phyloP scores from a whole-genome alignment of 2,329 filamentous ascomycete genomes.

The Penicillium corylophilum region DNA sequence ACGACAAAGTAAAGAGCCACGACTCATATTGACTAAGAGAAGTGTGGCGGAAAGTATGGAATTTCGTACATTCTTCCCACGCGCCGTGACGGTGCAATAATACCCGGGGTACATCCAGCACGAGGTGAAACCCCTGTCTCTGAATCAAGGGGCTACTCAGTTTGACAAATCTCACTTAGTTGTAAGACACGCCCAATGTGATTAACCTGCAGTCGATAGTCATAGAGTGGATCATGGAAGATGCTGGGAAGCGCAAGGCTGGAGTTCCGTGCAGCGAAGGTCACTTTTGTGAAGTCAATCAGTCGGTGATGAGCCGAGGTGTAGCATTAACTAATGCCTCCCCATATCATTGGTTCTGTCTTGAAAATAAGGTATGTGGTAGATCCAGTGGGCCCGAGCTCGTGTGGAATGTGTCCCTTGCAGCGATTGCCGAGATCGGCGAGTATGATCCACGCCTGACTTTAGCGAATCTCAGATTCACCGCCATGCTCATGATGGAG shows the following conservation, averaged over 20 bases:
- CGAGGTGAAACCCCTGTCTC: no score
- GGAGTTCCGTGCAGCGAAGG: neutral
- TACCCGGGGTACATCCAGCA: neutral
- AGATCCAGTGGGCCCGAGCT: neutral
- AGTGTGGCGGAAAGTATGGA: neutral
- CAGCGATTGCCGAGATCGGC: neutral
- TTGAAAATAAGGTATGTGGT: neutral
- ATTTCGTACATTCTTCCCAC: neutral
- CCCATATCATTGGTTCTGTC: neutral
- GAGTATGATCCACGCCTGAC: neutral
- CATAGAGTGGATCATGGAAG: neutral
- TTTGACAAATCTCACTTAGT: neutral
- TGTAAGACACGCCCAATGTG: neutral
- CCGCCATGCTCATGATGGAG: neutral
- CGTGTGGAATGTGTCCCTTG: conserved; percentile 1
- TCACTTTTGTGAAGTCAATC: neutral
- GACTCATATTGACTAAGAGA: neutral
- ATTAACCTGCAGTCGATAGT: neutral
- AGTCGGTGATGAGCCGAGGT: neutral
- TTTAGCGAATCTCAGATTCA: neutral
- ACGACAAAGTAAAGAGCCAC: neutral
- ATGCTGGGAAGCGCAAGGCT: neutral
- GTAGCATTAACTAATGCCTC: neutral
- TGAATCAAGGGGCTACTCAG: neutral
- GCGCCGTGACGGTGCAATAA: neutral